These are phyloP conservation scores for Lyophyllum shimeji DNA, from an alignment of 768 basidiomycete genomes.

Conservation along the genomic window DNA sequence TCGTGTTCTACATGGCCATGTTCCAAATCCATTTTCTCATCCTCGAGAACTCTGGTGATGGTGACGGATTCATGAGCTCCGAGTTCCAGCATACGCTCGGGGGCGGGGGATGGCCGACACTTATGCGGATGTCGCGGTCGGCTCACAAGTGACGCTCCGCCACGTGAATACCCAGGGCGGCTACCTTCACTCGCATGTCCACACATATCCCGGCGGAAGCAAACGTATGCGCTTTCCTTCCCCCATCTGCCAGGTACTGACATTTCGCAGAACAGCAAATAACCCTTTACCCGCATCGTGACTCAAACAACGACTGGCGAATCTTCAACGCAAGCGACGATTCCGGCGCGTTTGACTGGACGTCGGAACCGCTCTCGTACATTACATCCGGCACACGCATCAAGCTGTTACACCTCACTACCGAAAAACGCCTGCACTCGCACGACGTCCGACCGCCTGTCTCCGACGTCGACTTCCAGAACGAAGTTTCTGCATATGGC, in stretches of 20 bases:
- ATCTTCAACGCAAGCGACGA: slow-evolving; percentile 72
- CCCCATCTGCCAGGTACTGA: neutral
- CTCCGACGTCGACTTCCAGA: slow-evolving; percentile 98
- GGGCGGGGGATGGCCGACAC: slow-evolving; percentile 90
- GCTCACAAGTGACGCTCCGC: slow-evolving; percentile 79
- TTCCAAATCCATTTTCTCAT: slow-evolving; percentile 94
- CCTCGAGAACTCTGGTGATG: slow-evolving; percentile 88
- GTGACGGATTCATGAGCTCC: slow-evolving; percentile 99
- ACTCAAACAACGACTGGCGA: slow-evolving; percentile 92
- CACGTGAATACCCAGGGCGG: slow-evolving; percentile 98
- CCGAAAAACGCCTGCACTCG: slow-evolving; percentile 88
- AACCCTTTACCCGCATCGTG: slow-evolving; percentile 98
- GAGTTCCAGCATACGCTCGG: slow-evolving; percentile 96
- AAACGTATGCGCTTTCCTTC: slow-evolving; percentile 54
- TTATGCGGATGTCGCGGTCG: slow-evolving; percentile 85
- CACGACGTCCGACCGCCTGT: slow-evolving; percentile 95
- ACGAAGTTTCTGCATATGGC: slow-evolving; percentile 95
- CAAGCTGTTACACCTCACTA: slow-evolving; percentile 77
- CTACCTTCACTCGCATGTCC: slow-evolving; percentile 94
- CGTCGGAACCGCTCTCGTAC: slow-evolving; percentile 52
- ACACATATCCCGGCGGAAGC: slow-evolving; percentile 88
- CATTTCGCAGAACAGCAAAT: slow-evolving; percentile 85
- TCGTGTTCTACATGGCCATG: slow-evolving; percentile 93
- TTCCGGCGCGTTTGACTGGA: slow-evolving; percentile 44
- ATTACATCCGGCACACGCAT: slow-evolving; percentile 68